Evolutionary conservation across 805 yeast species (phyloP), one percentile per base, ranked within the genome.

Genomic region (Yarrowia bubula): DNA sequence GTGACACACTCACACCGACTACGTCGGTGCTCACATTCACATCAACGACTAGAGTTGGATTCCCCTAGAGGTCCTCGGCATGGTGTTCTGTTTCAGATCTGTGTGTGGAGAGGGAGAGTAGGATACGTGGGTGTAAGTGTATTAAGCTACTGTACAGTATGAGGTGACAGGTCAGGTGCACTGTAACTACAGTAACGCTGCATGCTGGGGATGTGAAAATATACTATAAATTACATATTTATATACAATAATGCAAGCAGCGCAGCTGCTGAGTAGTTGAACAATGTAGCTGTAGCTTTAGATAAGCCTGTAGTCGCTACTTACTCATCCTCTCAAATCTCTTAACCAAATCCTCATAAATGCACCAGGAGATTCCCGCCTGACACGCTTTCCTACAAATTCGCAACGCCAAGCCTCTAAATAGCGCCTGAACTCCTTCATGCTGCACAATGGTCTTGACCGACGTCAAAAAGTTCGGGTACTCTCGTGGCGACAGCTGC

Each of bases 291-390:
- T 17, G 44, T n/a, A 18, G 31, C 11, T 11, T 42, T 11, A 8
- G 3, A 11, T 31, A 47, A 1, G 32, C 38, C 28, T 31, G n/a
- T 1, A 39, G 55, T 4, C 39, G 33, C 4, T 42, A 43, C 7
- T 37, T 17, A 8, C 39, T 38, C 32, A 43, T 22, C 11, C 51
- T 5, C 64, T 58, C 64, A 17, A 58, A 37, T 35, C 67, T 32
- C 66, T 72, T 65, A 6, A 93, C 83, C 64, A 93, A 77, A 73
- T 95, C 98, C 75, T 95, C 99, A 74, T 93, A 95, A 28, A 95
- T 87, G 66, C 97, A 90, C 99, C 99, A 95, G 58, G 97, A 92
- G 67, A 95, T 91, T 1, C 97, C 98, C 0, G 98, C 93, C 75
- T 96, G 89, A 55, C 90, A 75, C 0, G 93, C 97, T 76, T 95